A percentile compares a stretch with the other conserved stretches of the same genome.
These are phyloP conservation scores for Trametes pubescens DNA, from an alignment of 1,284 basidiomycete genomes.

Conservation along the genomic window DNA sequence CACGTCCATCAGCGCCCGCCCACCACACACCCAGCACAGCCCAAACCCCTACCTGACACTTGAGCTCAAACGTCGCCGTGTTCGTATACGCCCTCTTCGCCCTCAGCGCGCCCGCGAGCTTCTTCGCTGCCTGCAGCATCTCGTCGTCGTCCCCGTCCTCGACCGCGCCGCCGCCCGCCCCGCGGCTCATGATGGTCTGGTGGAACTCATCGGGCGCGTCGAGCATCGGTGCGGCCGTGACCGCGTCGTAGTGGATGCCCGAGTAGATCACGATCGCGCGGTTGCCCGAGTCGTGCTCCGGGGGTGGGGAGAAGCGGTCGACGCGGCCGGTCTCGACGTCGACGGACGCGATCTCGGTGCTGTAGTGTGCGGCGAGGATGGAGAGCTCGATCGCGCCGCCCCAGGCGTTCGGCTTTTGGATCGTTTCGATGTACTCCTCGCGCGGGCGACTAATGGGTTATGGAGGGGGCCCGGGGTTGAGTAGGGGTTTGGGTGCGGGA, in stretches of 20 bases:
- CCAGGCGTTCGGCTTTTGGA: constrained; percentile 84
- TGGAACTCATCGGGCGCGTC: constrained; percentile 87
- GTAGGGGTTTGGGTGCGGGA: neutral
- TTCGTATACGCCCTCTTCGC: constrained; percentile 88
- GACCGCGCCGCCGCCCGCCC: constrained; percentile 48
- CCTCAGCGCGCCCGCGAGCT: constrained; percentile 77
- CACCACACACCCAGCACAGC: neutral
- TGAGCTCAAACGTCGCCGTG: constrained; percentile 88
- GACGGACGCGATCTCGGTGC: constrained; percentile 87
- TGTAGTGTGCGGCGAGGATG: constrained; percentile 83
- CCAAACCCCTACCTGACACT: constrained; percentile 70
- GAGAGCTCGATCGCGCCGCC: constrained; percentile 93
- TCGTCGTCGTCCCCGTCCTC: constrained; percentile 51
- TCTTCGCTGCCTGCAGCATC: constrained; percentile 71
- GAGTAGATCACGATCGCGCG: constrained; percentile 85
- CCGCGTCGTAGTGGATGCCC: constrained; percentile 94
- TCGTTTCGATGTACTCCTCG: constrained; percentile 81
- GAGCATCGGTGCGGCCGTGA: constrained; percentile 79
- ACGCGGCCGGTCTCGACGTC: constrained; percentile 94
- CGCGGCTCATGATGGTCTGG: constrained; percentile 63
- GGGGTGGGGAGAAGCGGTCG: constrained; percentile 78
- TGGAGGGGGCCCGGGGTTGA: neutral
- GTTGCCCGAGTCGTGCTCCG: constrained; percentile 44
- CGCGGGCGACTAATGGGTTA: constrained; percentile 66
- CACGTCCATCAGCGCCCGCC: neutral